Conservation (phyloP, 2,329 filamentous ascomycete species). For the Neofusicoccum kwambonambiense region DNA sequence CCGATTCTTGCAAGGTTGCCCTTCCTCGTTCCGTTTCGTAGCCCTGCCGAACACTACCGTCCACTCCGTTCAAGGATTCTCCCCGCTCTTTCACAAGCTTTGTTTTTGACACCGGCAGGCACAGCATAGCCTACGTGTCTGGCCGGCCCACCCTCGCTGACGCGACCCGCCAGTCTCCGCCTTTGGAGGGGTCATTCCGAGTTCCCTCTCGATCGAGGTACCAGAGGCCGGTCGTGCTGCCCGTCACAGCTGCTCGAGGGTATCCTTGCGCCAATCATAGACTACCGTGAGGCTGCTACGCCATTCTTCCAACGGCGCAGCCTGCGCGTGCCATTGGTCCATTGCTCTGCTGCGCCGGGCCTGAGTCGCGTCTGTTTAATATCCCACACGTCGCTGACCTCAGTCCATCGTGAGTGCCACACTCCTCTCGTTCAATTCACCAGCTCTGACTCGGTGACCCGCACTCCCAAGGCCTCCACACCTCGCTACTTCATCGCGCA, state of each 20-base stretch:
- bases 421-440: constrained; percentile 21
- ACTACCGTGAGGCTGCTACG: constrained; percentile 36
- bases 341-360: constrained; percentile 33
- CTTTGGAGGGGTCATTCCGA: constrained; percentile 36
- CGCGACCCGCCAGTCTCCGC: constrained; percentile 30
- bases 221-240: constrained; percentile 26
- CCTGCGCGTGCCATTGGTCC: constrained; percentile 30
- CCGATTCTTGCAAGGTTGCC: constrained; percentile 18
- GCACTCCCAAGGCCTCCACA: constrained; percentile 7
- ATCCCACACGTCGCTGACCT: constrained; percentile 32
- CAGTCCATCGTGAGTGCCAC: constrained; percentile 29
- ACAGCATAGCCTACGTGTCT: constrained; percentile 31
- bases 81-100: constrained; percentile 34
- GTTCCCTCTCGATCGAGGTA: constrained; percentile 25
- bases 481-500: constrained; percentile 11
- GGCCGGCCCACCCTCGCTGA: constrained; percentile 27
- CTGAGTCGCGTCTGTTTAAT: constrained; percentile 31
- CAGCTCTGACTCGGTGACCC: constrained; percentile 20
- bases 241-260: constrained; percentile 37
- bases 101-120: constrained; percentile 24
- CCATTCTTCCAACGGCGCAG: constrained; percentile 30
- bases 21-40: constrained; percentile 19
- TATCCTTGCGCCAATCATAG: constrained; percentile 34
- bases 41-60: constrained; percentile 33
- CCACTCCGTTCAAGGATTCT: constrained; percentile 29